Evolutionary conservation across 2,329 filamentous ascomycete genomes (phyloP).

Genomic region (Trichoderma guizhouense): DNA sequence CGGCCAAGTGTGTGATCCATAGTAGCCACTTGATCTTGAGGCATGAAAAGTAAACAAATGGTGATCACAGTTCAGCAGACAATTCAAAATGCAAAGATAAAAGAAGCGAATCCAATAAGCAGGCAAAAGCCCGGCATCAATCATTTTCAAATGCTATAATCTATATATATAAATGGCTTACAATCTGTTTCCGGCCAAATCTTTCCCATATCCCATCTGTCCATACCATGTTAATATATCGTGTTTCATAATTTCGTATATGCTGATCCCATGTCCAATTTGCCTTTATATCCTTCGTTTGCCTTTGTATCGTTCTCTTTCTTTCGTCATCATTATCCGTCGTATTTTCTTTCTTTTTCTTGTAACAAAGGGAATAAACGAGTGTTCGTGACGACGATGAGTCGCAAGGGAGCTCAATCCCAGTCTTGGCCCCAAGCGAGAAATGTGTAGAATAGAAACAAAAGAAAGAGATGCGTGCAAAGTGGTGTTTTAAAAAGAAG

Average conservation of each 20-base stretch:
- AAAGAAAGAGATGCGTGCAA: conserved; percentile 5
- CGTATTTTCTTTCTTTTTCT: not conserved
- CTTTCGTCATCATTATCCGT: not conserved
- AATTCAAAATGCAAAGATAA: not conserved
- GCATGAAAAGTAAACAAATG: not conserved
- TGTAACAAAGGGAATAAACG: conserved; percentile 10
- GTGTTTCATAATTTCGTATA: not conserved
- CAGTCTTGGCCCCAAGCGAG: not conserved
- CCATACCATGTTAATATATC: not conserved
- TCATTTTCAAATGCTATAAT: not conserved
- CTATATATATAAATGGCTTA: not conserved
- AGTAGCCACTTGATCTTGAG: not conserved
- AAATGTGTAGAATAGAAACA: not conserved
- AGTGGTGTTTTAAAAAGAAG: conserved; percentile 3
- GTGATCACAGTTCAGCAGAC: not conserved
- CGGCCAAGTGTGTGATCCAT: not conserved
- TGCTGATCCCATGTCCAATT: not conserved
- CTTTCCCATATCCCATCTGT: not conserved
- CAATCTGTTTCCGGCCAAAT: conserved; percentile 7
- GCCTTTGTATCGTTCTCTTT: not conserved
- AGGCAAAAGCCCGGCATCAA: not conserved
- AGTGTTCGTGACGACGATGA: conserved; percentile 15
- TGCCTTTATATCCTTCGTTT: not conserved
- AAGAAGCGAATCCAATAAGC: not conserved
- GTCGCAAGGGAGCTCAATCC: not conserved